Evolutionary conservation across 148 eudicot genomes (phyloP), one percentile per base, ranked within the genome.

Genomic region (Rhododendron williamsianum): DNA sequence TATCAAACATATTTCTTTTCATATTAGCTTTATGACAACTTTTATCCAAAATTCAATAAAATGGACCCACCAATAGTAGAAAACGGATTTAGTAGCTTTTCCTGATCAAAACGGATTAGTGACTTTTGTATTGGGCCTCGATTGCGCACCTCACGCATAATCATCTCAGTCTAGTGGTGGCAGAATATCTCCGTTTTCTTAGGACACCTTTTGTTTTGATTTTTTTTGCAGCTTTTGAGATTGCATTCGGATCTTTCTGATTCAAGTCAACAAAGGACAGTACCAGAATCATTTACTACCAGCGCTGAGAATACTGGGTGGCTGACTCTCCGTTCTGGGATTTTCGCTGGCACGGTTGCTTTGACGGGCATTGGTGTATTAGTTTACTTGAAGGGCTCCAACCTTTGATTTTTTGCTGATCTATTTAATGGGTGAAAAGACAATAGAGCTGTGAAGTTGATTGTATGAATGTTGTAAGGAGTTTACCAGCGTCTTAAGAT

Each of bases 271-370:
- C 88, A 87, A 84, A 83, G 76, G 54, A 69, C 41, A 52, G 69
- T 52, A 48, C 5, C 74, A 23, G 89, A 91, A 80, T 69, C 74
- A 7, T 76, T 52, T 54, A 88, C 84, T 11, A 69, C 83, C 11
- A 83, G 88, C 35, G 63, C 88, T 21, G 81, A 89, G 87, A 87
- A 74, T 76, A 48, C 85, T 51, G 88, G 91, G 52, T 89, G 93
- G 91, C 80, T 84, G 30, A 82, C 90, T 9, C 81, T 88, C 60
- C 90, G 88, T 60, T 85, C 92, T 2, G 96, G 95, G 79, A 73
- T 96, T 83, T 84, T 95, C 84, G 94, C 94, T 21, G 93, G 96
- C 36, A 95, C 95, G 69, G 90, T 89, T 36, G 89, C 89, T 86
- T 69, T 94, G 76, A 88, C 96, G 3, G 87, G 94, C 79, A 81